Conservation (phyloP, 345 rosid species). For the Eucalyptus tenuipes region DNA sequence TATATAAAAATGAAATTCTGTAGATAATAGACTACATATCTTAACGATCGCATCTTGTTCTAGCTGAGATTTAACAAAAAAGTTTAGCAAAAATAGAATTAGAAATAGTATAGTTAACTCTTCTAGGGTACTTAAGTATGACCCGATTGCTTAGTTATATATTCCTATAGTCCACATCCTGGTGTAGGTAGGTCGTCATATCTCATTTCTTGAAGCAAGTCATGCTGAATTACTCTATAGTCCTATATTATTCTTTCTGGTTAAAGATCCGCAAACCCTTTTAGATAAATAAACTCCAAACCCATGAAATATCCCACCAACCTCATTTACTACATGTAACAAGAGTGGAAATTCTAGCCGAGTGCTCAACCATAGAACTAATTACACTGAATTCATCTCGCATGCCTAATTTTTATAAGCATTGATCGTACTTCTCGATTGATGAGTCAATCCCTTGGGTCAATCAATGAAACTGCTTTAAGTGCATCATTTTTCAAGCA, state of each 20-base stretch:
- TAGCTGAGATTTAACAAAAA: not conserved
- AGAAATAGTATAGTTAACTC: not conserved
- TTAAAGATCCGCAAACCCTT: not conserved
- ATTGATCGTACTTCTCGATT: not conserved
- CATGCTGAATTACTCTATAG: not conserved
- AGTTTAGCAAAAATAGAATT: not conserved
- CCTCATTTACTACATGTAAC: not conserved
- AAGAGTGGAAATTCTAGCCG: not conserved
- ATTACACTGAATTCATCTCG: not conserved
- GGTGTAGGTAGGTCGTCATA: not conserved
- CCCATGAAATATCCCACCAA: not conserved
- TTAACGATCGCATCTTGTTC: not conserved
- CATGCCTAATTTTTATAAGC: not conserved
- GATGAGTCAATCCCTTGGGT: not conserved
- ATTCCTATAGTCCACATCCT: not conserved
- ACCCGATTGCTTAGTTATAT: not conserved
- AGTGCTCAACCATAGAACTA: not conserved
- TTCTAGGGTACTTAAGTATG: not conserved
- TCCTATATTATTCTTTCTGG: not conserved
- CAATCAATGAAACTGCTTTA: not conserved
- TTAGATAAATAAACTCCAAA: not conserved
- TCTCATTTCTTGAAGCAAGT: not conserved
- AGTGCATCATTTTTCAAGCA: not conserved
- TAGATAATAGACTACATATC: not conserved
- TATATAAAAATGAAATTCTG: not conserved